Evolutionary conservation across 225 moss, liverwort and hornwort species (phyloP).

Genomic region (Lunularia cruciata): DNA sequence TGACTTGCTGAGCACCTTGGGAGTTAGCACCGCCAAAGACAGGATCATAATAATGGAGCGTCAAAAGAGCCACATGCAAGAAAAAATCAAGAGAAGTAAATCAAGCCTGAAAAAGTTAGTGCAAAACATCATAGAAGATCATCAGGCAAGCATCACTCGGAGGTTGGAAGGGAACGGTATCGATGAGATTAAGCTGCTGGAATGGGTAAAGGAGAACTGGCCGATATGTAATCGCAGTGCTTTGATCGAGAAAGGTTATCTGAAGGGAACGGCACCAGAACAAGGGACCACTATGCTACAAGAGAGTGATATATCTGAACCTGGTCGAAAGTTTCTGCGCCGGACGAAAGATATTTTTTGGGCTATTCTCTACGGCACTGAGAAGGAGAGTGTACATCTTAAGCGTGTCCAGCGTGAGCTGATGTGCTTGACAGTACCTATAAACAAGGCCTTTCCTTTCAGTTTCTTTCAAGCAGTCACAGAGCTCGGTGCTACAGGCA

Average conservation of each 20-base stretch:
- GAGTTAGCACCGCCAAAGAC: conserved; percentile 46
- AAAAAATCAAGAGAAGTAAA: not conserved
- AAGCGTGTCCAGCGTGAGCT: conserved; percentile 46
- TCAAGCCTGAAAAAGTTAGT: not conserved
- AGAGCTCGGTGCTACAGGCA: conserved; percentile 48
- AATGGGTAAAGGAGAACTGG: conserved; percentile 40
- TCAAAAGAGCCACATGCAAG: conserved; percentile 38
- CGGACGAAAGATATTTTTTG: conserved; percentile 47
- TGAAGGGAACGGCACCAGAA: conserved; percentile 19
- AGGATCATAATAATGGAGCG: conserved; percentile 43
- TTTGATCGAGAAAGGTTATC: conserved; percentile 28
- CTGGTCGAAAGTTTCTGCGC: conserved; percentile 25
- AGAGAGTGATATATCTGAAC: conserved; percentile 18
- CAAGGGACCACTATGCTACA: conserved; percentile 11
- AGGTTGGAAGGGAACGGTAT: conserved; percentile 20
- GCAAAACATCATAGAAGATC: conserved; percentile 12
- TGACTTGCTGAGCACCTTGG: conserved; percentile 50
- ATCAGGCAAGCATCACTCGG: conserved; percentile 37
- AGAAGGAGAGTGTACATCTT: conserved; percentile 23
- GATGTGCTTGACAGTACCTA: conserved; percentile 44
- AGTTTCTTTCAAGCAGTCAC: conserved; percentile 54
- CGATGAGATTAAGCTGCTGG: conserved; percentile 38
- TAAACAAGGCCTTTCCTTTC: conserved; percentile 43
- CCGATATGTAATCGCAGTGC: conserved; percentile 34
- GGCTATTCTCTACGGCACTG: conserved; percentile 39